Conservation (phyloP, 1,284 basidiomycete species). For the Sporisorium sorghi region DNA sequence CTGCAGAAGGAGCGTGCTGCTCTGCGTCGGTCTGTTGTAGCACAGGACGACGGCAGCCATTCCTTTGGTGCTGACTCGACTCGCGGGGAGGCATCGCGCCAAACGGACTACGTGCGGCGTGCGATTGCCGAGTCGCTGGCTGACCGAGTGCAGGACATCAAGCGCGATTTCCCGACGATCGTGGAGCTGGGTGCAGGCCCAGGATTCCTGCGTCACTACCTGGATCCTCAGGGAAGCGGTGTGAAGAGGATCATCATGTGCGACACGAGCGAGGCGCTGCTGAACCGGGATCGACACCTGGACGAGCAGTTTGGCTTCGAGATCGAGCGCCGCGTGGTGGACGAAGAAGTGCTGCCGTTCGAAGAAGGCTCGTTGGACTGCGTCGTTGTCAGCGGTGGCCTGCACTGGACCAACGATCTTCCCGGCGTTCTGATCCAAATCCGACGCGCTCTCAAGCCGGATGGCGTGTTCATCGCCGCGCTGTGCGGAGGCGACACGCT, state of each 20-base stretch:
- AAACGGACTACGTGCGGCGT: conserved; percentile 91
- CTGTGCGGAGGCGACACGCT: conserved; percentile 96
- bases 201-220: conserved; percentile 86
- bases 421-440: conserved; percentile 93
- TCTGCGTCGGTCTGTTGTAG: conserved; percentile 73
- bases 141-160: conserved; percentile 89
- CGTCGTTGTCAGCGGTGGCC: conserved; percentile 86
- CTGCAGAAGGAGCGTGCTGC: conserved; percentile 84
- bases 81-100: conserved; percentile 73
- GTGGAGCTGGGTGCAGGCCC: conserved; percentile 94
- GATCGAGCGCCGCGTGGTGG: conserved; percentile 61
- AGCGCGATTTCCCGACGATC: conserved; percentile 81
- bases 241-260: conserved; percentile 82
- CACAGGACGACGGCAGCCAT: conserved; percentile 12
- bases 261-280: conserved; percentile 76
- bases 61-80: conserved; percentile 40
- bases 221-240: conserved; percentile 78
- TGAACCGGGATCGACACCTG: conserved; percentile 55
- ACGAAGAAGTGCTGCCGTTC: conserved; percentile 71
- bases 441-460: conserved; percentile 84
- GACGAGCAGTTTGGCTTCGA: conserved; percentile 57
- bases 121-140: conserved; percentile 90
- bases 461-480: conserved; percentile 93
- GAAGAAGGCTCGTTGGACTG: conserved; percentile 85
- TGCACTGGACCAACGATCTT: conserved; percentile 99